Evolutionary conservation across 306 rosid genomes (phyloP), one percentile per base, ranked within the genome.

Genomic region (Leucaena leucocephala): DNA sequence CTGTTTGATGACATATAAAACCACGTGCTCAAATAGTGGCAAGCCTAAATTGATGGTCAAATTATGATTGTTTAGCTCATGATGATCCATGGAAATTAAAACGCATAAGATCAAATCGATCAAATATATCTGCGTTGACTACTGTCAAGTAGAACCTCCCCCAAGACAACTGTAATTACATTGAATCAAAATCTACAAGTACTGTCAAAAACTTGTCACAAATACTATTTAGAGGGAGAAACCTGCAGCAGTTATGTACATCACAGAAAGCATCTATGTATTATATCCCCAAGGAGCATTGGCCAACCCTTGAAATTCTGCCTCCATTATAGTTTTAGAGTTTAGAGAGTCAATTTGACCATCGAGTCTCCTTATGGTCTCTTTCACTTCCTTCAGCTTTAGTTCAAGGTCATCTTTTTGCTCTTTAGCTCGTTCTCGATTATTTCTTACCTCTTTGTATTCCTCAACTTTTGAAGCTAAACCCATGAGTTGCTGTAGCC

Each of bases 251-350:
- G 27, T 27, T 27, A 27, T 27, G 27, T 27, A 36, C 39, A 36
- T 36, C 2, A 16, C 8, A 11, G 48, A 39, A 66, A 16, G 10
- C 48, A 33, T 17, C 57, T n/a, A 4, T 50, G 39, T 35, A 36
- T 2, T 17, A 48, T 17, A 17, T 81, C 80, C 83, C 96, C 91
- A 91, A 75, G 90, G 79, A 86, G 90, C 78, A 58, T 65, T 75
- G 11, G 87, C 89, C 58, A 87, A 43, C 70, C 86, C 86, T 70
- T 68, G 68, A 74, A 91, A 89, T 79, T 43, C 8, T 45, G 15
- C 14, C 75, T 84, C 81, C 17, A 76, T 72, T 14, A n/a, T 80
- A 15, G 68, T 75, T 76, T 71, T 2, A n/a, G 7, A 17, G 27
- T 77, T 44, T 19, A 75, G 77, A 16, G 52, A 42, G 21, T 55